Evolutionary conservation across 2,329 filamentous ascomycete genomes (phyloP).

Genomic region (Colletotrichum cereale): DNA sequence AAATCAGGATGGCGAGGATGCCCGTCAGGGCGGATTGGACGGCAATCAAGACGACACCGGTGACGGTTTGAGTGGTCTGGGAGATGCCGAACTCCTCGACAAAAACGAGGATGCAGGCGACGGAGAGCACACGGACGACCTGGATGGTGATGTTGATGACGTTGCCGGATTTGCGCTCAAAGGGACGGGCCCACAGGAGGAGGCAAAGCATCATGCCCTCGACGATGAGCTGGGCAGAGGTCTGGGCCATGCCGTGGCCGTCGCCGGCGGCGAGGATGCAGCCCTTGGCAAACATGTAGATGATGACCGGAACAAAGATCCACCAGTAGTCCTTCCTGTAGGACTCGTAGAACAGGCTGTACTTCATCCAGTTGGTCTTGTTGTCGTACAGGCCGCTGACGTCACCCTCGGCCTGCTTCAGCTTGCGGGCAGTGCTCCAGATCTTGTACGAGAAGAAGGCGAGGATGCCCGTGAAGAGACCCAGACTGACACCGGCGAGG

Average conservation of each 20-base stretch:
- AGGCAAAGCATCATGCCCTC: slow-evolving; percentile 84
- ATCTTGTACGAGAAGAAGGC: slow-evolving; percentile 88
- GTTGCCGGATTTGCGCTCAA: slow-evolving; percentile 87
- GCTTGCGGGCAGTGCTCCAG: slow-evolving; percentile 78
- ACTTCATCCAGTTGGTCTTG: slow-evolving; percentile 91
- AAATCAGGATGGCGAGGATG: slow-evolving; percentile 86
- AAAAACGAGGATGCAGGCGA: slow-evolving; percentile 90
- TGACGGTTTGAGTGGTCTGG: slow-evolving; percentile 93
- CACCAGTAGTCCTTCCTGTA: slow-evolving; percentile 98
- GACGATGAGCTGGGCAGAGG: slow-evolving; percentile 82
- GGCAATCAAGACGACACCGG: slow-evolving; percentile 92
- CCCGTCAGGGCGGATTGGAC: slow-evolving; percentile 88
- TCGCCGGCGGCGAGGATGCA: slow-evolving; percentile 87
- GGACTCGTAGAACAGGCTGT: slow-evolving; percentile 96
- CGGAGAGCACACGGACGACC: slow-evolving; percentile 87
- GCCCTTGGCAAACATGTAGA: slow-evolving; percentile 93
- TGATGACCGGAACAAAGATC: slow-evolving; percentile 89
- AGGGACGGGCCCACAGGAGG: slow-evolving; percentile 88
- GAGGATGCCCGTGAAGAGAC: slow-evolving; percentile 84
- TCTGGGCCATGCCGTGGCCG: slow-evolving; percentile 86
- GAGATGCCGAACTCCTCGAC: slow-evolving; percentile 92
- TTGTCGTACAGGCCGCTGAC: slow-evolving; percentile 82
- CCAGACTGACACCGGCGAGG: slow-evolving; percentile 85
- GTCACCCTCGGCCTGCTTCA: slow-evolving; percentile 83
- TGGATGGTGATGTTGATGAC: slow-evolving; percentile 95